Base-by-base conservation (phyloP, 371 early-diverging fungal genomes). In the Mucor piriformis region DNA sequence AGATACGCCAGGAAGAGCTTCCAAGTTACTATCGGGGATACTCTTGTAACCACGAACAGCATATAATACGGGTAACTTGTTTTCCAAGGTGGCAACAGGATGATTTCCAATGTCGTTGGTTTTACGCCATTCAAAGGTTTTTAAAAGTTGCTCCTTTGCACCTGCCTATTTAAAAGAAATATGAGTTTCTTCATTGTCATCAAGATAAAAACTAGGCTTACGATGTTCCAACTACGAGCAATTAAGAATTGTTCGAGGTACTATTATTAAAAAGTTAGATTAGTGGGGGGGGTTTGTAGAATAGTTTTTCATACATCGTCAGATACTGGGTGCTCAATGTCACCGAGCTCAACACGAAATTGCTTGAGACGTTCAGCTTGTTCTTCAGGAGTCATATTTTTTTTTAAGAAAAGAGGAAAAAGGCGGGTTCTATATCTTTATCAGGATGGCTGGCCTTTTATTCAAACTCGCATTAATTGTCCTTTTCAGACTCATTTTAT, bases 101-200 rank as follows among this genome's bases (percentile, higher is more conserved):
- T 90, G 69, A 4, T 79, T 64, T 46, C 89, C 91, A 50, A 93
- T 77, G n/a, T 76, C 67, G 43, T 91, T 84, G 23, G 74, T 62
- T 44, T 76, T 73, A 54, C 94, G 81, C 94, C 94, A 93, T 37
- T 80, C 73, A 43, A 86, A 65, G 32, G 88, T 89, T 6, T 74
- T 85, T 29, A 70, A 57, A 5, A 92, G 54, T 77, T 91, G 90
- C 27, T 87, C 76, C 53, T 83, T 83, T 3, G 92, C 88, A 43
- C 75, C 82, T 25, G 71, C 68, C 88, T 88, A 76, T 52, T n/a
- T n/a, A n/a, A n/a, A n/a, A 54, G 47, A 40, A 23, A 15, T 37
- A 33, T 8, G 37, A 49, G 2, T 13, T 21, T 20, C 15, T 20
- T 15, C 8, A 34, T 61, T 21, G 3, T 6, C 25, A 21, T 32